Conservation (phyloP, 306 rosid species). For the Casuarina cunninghamiana region DNA sequence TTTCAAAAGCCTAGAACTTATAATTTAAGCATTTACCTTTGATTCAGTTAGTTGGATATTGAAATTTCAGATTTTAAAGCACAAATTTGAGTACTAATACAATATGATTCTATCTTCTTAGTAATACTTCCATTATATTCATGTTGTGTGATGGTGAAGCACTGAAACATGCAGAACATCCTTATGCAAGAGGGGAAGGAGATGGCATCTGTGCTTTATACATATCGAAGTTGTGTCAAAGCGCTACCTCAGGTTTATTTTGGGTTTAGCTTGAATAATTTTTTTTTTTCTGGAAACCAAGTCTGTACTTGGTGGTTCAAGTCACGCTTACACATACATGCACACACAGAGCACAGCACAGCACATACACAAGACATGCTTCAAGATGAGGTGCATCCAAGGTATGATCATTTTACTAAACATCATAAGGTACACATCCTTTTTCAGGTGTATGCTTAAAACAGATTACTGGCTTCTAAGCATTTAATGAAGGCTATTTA, state of each 20-base stretch:
- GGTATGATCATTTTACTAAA: background rate
- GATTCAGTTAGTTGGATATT: background rate
- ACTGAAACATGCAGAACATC: constrained; percentile 54
- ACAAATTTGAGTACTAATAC: constrained; percentile 1
- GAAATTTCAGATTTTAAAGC: background rate
- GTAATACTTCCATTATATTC: background rate
- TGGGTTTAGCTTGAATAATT: constrained; percentile 12
- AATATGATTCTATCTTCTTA: constrained; percentile 1
- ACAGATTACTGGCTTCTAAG: background rate
- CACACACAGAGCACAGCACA: too few relatives aligned
- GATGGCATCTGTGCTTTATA: constrained; percentile 93
- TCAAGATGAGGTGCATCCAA: background rate
- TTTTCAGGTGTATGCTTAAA: background rate
- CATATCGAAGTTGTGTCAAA: constrained; percentile 95
- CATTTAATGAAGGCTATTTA: background rate
- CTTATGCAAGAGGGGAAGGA: constrained; percentile 94
- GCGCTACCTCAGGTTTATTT: constrained; percentile 94
- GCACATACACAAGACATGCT: background rate
- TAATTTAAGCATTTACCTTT: background rate
- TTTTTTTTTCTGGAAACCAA: background rate
- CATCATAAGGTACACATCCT: background rate
- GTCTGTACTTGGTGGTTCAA: background rate
- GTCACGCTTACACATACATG: background rate
- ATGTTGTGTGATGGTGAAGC: constrained; percentile 9
- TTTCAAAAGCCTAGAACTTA: background rate